Conservation (phyloP, 225 moss, liverwort and hornwort genomes). For the Lunularia cruciata region DNA sequence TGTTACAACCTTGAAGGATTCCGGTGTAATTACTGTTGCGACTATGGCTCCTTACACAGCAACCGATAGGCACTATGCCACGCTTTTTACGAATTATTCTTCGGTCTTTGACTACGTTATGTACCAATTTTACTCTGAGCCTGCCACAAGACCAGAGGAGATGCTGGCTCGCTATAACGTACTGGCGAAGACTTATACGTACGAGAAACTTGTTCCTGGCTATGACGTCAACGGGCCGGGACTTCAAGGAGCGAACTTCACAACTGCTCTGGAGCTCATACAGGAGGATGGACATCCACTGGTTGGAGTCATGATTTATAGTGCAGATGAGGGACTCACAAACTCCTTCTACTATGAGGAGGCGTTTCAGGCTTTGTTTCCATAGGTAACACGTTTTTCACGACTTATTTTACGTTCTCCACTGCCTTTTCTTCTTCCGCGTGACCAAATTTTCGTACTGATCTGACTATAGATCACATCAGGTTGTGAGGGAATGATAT, state of each 20-base stretch:
- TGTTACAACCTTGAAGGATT: neutral
- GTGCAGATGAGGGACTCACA: neutral
- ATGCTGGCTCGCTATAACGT: conserved; percentile 6
- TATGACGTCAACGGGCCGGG: neutral
- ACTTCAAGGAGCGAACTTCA: neutral
- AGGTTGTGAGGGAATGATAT: too few relatives aligned
- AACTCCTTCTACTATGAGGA: neutral
- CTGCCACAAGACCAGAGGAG: neutral
- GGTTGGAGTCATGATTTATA: conserved; percentile 17
- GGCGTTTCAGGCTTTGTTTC: neutral
- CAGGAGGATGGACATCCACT: neutral
- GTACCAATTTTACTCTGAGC: conserved; percentile 24
- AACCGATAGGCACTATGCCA: neutral
- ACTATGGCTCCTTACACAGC: neutral
- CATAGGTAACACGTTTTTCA: too few relatives aligned
- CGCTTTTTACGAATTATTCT: neutral
- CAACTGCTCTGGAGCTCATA: neutral
- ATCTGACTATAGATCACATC: too few relatives aligned
- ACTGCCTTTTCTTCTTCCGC: too few relatives aligned
- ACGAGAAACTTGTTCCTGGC: conserved; percentile 2
- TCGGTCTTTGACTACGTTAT: conserved; percentile 8
- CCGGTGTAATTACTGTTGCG: neutral
- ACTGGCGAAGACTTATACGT: neutral
- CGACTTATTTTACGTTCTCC: too few relatives aligned
- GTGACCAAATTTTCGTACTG: too few relatives aligned